Evolutionary conservation across 208 protist genomes (phyloP), one percentile per base, ranked within the genome.

Genomic region (Acanthamoeba sp.): DNA sequence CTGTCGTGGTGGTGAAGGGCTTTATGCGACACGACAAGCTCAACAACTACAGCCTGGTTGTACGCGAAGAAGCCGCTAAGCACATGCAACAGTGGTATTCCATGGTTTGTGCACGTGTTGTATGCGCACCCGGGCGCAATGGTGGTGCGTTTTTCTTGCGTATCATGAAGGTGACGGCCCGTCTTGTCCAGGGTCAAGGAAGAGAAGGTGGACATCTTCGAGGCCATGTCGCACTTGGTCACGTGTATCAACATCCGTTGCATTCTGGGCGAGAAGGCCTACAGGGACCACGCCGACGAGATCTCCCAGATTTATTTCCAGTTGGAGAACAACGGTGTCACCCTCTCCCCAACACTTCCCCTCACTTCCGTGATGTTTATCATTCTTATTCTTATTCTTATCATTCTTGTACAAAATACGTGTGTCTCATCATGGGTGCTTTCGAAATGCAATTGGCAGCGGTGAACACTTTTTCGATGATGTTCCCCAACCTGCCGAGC

Each of bases 81-180:
- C 71, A 82, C 24, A 82, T 82, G n/a, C 18, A 82, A 7, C 16
- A 48, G 24, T 82, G 71, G 71, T 76, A 76, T 66, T 20, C 59
- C 59, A n/a, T 66, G 59, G 24, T 66, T n/a, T 66, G 24, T 66
- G 24, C 59, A 66, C 24, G 20, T 66, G 2, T 40, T 76, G 66
- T 38, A 14, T 76, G 32, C 2, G n/a, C n/a, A n/a, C n/a, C n/a
- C n/a, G n/a, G n/a, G n/a, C n/a, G n/a, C n/a, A n/a, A n/a, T n/a
- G n/a, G n/a, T n/a, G n/a, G n/a, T n/a, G n/a, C n/a, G n/a, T n/a
- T n/a, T n/a, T n/a, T n/a, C n/a, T n/a, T n/a, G n/a, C n/a, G n/a
- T n/a, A n/a, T n/a, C n/a, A n/a, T n/a, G n/a, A n/a, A n/a, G n/a
- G n/a, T n/a, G n/a, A n/a, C n/a, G n/a, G n/a, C n/a, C n/a, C n/a